These are phyloP conservation scores for Pilobolus umbonatus DNA, from an alignment of 192 early-diverging fungal genomes.

Conservation along the genomic window DNA sequence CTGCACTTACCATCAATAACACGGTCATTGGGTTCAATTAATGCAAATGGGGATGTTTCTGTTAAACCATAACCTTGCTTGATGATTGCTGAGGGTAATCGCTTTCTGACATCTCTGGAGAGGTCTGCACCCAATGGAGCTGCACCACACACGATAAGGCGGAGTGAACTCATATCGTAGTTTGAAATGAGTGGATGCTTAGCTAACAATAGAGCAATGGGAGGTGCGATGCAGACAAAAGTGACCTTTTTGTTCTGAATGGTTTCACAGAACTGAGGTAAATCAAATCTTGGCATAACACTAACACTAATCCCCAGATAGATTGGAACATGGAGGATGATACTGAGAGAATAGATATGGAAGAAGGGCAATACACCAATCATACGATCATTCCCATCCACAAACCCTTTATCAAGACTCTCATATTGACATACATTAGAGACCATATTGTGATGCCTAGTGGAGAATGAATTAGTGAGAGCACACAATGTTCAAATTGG, in stretches of 20 bases:
- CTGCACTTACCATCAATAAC: slow-evolving; percentile 32
- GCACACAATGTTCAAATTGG: too few species aligned
- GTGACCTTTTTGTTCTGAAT: slow-evolving; percentile 70
- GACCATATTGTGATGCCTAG: slow-evolving; percentile 29
- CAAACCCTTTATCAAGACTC: background rate
- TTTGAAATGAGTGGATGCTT: slow-evolving; percentile 61
- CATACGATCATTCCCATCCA: slow-evolving; percentile 11
- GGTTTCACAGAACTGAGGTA: slow-evolving; percentile 55
- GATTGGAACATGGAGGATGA: slow-evolving; percentile 11
- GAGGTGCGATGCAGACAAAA: slow-evolving; percentile 75
- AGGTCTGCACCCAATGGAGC: slow-evolving; percentile 63
- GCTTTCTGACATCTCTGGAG: slow-evolving; percentile 24
- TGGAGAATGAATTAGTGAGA: background rate
- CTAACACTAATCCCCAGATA: slow-evolving; percentile 38
- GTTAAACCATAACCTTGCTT: slow-evolving; percentile 73
- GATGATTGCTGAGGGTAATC: slow-evolving; percentile 31
- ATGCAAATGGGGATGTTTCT: slow-evolving; percentile 55
- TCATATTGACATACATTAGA: slow-evolving; percentile 26
- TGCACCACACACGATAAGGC: slow-evolving; percentile 52
- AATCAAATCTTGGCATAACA: slow-evolving; percentile 60
- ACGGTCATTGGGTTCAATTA: slow-evolving; percentile 29
- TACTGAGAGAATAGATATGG: slow-evolving; percentile 27
- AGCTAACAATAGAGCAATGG: slow-evolving; percentile 61
- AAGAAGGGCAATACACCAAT: slow-evolving; percentile 33
- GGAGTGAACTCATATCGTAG: slow-evolving; percentile 55